Percentiles rank a stretch among this genome's conserved stretches.
These are phyloP conservation scores for Pythium folliculosum DNA, from an alignment of 352 stramenopile species.

Conservation along the genomic window DNA sequence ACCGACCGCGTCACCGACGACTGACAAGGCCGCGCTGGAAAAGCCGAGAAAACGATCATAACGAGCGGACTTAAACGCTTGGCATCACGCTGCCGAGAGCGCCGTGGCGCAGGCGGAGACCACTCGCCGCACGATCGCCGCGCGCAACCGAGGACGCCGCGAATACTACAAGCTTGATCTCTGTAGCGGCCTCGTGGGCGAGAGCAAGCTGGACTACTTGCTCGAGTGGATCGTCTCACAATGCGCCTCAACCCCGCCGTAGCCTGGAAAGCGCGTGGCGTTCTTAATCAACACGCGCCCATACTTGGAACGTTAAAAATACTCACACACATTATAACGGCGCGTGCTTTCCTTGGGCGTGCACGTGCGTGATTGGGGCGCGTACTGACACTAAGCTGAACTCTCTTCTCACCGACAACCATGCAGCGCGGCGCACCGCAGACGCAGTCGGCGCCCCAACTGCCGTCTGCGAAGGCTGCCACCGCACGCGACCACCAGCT, in stretches of 20 bases:
- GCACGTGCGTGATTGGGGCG: no score
- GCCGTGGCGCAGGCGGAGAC: not conserved
- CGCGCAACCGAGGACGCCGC: conserved; percentile 6
- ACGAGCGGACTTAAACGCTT: not conserved
- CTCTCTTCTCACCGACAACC: not conserved
- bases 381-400: no score
- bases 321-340: no score
- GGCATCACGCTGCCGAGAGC: not conserved
- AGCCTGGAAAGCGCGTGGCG: not conserved
- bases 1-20: not conserved
- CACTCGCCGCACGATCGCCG: not conserved
- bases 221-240: conserved; percentile 20
- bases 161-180: no score
- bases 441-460: conserved; percentile 18
- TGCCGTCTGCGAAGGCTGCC: not conserved
- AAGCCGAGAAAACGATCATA: conserved; percentile 2
- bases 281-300: no score
- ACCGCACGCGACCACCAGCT: not conserved
- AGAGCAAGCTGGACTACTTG: not conserved
- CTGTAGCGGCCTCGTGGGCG: not conserved
- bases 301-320: no score
- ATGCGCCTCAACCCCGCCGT: conserved; percentile 1
- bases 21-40: conserved; percentile 20
- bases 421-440: conserved; percentile 1
- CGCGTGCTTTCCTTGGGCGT: no score